phyloP scores from a whole-genome alignment of 108 stramenopile species.

The Fragilariopsis cylindrus region DNA sequence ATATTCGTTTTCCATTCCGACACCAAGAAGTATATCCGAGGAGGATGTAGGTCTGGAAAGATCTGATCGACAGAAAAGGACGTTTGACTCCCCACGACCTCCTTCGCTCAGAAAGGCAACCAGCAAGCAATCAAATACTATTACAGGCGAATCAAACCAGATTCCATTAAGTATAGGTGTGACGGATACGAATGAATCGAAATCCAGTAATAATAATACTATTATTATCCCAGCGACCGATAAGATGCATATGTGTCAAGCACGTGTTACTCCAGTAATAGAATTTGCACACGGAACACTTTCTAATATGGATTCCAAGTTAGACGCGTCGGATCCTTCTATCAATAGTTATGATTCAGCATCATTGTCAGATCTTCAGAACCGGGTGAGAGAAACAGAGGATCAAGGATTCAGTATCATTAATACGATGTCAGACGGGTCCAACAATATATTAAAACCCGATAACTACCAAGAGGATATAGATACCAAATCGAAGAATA shows the following conservation, averaged over 20 bases:
- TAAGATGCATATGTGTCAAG: too few species aligned
- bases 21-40: not conserved
- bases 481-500: not conserved
- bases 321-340: not conserved
- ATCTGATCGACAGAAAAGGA: too few species aligned
- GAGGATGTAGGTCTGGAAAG: not conserved
- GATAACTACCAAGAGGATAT: not conserved
- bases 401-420: not conserved
- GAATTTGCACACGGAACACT: too few species aligned
- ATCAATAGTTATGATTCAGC: not conserved
- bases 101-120: too few species aligned
- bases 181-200: too few species aligned
- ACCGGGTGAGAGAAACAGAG: not conserved
- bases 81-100: too few species aligned
- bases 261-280: too few species aligned
- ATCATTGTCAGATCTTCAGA: not conserved
- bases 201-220: not conserved
- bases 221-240: not conserved
- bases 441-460: not conserved
- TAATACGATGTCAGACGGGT: not conserved
- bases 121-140: too few species aligned
- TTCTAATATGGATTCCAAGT: not conserved
- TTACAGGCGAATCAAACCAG: too few species aligned
- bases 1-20: not conserved
- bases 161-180: too few species aligned